Conservation (phyloP, 192 early-diverging fungal species). For the Gamsiella multidivaricata region DNA sequence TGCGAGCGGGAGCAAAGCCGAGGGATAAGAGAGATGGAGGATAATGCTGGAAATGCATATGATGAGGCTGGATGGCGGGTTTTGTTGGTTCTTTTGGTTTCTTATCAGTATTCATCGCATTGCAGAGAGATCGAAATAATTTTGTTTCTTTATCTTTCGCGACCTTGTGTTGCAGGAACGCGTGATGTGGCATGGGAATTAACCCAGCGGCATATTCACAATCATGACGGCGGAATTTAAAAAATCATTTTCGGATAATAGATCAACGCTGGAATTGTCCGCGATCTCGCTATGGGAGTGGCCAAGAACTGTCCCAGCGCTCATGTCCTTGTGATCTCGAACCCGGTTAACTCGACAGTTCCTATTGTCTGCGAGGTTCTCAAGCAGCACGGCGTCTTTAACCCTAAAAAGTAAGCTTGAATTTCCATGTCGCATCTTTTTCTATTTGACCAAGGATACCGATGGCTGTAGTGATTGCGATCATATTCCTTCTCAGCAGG, state of each 20-base stretch:
- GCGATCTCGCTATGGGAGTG: conserved; percentile 80
- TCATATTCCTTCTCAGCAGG: too few relatives aligned
- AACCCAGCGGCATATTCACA: too few relatives aligned
- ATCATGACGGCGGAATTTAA: too few relatives aligned
- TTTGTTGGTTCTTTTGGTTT: not conserved
- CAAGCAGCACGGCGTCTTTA: conserved; percentile 87
- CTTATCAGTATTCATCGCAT: not conserved
- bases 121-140: too few relatives aligned
- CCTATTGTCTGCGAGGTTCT: conserved; percentile 93
- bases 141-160: not conserved
- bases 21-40: not conserved
- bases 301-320: conserved; percentile 83
- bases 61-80: not conserved
- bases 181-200: not conserved
- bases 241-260: conserved; percentile 54
- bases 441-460: too few relatives aligned
- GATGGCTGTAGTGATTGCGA: too few relatives aligned
- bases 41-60: not conserved
- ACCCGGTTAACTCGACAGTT: conserved; percentile 98
- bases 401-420: conserved; percentile 72
- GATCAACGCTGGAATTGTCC: conserved; percentile 95
- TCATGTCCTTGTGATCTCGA: conserved; percentile 88
- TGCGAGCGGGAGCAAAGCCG: not conserved
- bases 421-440: too few relatives aligned
- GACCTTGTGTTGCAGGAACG: not conserved